Percentiles rank a stretch among this genome's conserved stretches.
Evolutionary conservation across 805 yeast genomes (phyloP).

Genomic region (Lachancea kluyveri): DNA sequence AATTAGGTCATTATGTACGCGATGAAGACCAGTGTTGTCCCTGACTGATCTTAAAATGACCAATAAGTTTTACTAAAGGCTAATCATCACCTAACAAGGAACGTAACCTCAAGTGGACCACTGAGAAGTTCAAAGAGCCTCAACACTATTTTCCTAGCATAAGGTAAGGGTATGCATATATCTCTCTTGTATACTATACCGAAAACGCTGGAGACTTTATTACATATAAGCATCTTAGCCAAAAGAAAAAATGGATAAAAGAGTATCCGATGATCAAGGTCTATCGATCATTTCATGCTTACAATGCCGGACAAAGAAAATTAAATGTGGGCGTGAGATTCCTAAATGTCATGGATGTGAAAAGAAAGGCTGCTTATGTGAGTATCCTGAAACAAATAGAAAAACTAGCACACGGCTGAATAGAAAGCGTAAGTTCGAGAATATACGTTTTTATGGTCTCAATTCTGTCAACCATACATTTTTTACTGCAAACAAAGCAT

Average conservation of each 20-base stretch:
- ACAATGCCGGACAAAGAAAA: constrained; percentile 14
- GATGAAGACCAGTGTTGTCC: too few relatives aligned
- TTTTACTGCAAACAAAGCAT: constrained; percentile 13
- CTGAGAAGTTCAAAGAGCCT: too few relatives aligned
- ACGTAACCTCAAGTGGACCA: too few relatives aligned
- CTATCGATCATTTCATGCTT: constrained; percentile 19
- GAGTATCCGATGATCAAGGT: neutral
- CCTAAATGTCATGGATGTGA: constrained; percentile 10
- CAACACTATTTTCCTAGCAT: too few relatives aligned
- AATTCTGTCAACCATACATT: constrained; percentile 12
- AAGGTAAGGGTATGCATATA: too few relatives aligned
- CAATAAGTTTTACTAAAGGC: too few relatives aligned
- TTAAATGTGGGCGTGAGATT: constrained; percentile 10
- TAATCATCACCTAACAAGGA: too few relatives aligned
- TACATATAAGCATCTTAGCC: too few relatives aligned
- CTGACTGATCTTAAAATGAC: too few relatives aligned
- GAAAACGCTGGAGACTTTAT: too few relatives aligned
- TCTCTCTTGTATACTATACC: too few relatives aligned
- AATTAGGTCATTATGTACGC: too few relatives aligned
- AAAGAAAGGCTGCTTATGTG: constrained; percentile 9
- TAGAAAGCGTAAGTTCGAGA: constrained; percentile 8
- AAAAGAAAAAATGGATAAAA: neutral
- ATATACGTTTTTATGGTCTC: constrained; percentile 11
- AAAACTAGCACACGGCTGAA: constrained; percentile 11
- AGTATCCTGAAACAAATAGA: constrained; percentile 9